Conservation (phyloP, 345 rosid species). For the Populus pruinosa region DNA sequence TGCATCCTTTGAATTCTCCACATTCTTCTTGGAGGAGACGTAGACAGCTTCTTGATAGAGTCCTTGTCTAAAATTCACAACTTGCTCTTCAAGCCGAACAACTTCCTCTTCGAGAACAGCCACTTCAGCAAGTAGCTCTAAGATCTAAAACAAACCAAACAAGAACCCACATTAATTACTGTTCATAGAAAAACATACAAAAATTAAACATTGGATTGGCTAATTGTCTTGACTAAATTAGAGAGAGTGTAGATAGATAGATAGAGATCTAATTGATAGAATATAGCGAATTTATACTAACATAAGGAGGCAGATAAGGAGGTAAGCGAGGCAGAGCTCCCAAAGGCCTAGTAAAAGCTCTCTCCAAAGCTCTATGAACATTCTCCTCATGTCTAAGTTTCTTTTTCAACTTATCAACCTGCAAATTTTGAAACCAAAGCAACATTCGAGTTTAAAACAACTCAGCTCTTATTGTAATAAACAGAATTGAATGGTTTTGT, state of each 20-base stretch:
- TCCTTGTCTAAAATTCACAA: slow-evolving; percentile 28
- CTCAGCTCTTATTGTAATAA: neutral
- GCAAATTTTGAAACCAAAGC: slow-evolving; percentile 3
- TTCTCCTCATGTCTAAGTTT: slow-evolving; percentile 81
- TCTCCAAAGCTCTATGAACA: slow-evolving; percentile 77
- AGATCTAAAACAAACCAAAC: slow-evolving; percentile 10
- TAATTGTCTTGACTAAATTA: neutral
- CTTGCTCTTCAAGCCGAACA: slow-evolving; percentile 24
- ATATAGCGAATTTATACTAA: slow-evolving; percentile 35
- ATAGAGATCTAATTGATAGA: neutral
- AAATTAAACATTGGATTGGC: neutral
- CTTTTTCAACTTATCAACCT: slow-evolving; percentile 87
- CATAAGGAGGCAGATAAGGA: slow-evolving; percentile 77
- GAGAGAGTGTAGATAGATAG: neutral
- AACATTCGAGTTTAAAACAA: neutral
- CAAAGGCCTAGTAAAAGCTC: slow-evolving; percentile 83
- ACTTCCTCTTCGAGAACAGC: slow-evolving; percentile 29
- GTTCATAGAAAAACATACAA: neutral
- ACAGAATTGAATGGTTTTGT: neutral
- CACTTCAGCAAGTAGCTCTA: slow-evolving; percentile 28
- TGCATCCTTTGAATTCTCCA: slow-evolving; percentile 42
- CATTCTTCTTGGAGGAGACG: slow-evolving; percentile 62
- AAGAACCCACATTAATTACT: neutral
- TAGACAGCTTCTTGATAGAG: slow-evolving; percentile 74
- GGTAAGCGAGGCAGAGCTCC: slow-evolving; percentile 96